These are phyloP conservation scores for Ordospora pajunii DNA, from an alignment of 371 early-diverging fungal genomes.

Conservation along the genomic window DNA sequence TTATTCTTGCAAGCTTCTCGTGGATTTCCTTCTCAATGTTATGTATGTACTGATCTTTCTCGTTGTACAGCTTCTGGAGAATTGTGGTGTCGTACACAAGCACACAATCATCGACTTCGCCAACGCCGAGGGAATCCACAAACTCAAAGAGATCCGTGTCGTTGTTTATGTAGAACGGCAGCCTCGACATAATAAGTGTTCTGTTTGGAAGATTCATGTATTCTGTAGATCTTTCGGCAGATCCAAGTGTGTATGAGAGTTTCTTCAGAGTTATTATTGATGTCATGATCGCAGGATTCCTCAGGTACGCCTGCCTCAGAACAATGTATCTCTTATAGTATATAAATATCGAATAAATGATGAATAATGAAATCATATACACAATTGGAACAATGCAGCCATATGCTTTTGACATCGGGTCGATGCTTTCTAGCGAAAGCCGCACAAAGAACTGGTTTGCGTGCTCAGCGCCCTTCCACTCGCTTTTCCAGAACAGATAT, in stretches of 20 bases:
- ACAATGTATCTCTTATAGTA: slow-evolving; percentile 60
- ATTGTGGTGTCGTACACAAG: slow-evolving; percentile 52
- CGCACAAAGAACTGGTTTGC: slow-evolving; percentile 32
- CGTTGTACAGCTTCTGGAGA: slow-evolving; percentile 39
- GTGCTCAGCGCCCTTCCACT: not conserved
- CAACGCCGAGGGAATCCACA: slow-evolving; percentile 49
- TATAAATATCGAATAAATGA: slow-evolving; percentile 60
- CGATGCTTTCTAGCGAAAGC: slow-evolving; percentile 14
- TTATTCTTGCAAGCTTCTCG: slow-evolving; percentile 35
- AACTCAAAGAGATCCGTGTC: slow-evolving; percentile 51
- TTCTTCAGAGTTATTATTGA: slow-evolving; percentile 57
- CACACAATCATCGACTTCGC: slow-evolving; percentile 46
- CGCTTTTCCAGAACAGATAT: slow-evolving; percentile 34
- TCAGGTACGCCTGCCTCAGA: slow-evolving; percentile 59
- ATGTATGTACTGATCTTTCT: slow-evolving; percentile 43
- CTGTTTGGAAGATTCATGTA: slow-evolving; percentile 51
- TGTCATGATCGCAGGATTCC: slow-evolving; percentile 55
- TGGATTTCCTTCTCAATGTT: slow-evolving; percentile 59
- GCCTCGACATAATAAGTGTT: slow-evolving; percentile 50
- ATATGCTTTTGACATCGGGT: not conserved
- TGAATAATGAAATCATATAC: slow-evolving; percentile 43
- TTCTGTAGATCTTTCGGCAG: slow-evolving; percentile 37
- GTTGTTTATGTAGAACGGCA: slow-evolving; percentile 54
- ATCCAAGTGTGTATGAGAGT: slow-evolving; percentile 14
- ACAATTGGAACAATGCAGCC: slow-evolving; percentile 6